phyloP scores from a whole-genome alignment of 257 asterid species.

The Cordia subcordata region DNA sequence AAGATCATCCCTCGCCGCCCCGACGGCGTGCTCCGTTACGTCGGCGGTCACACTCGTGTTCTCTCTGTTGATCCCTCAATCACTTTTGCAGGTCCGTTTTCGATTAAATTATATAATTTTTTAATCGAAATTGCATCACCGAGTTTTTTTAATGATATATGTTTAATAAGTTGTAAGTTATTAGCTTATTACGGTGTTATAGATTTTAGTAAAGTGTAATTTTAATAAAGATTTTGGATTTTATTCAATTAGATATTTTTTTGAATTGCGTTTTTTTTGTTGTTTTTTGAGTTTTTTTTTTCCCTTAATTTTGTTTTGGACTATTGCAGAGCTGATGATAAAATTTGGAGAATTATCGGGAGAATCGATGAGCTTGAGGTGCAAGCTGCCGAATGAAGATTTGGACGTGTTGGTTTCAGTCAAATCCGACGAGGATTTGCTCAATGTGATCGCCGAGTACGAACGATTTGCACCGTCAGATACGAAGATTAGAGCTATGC shows the following conservation, averaged over 20 bases:
- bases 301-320: background rate
- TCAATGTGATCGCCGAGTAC: conserved; percentile 57
- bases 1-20: conserved; percentile 54
- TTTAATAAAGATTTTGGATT: background rate
- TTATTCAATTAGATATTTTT: background rate
- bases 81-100: conserved; percentile 22
- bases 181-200: no score
- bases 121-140: no score
- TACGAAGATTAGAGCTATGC: conserved; percentile 62
- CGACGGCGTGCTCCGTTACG: conserved; percentile 75
- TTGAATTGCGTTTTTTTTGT: background rate
- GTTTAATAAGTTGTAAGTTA: no score
- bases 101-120: no score
- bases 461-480: conserved; percentile 42
- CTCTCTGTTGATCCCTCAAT: conserved; percentile 52
- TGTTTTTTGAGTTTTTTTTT: background rate
- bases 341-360: conserved; percentile 76
- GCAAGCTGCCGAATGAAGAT: conserved; percentile 75
- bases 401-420: conserved; percentile 66
- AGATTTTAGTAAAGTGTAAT: background rate
- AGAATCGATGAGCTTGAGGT: conserved; percentile 54
- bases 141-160: no score
- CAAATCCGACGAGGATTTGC: conserved; percentile 68
- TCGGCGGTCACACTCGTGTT: conserved; percentile 73
- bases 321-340: conserved; percentile 52